A percentile compares a stretch with the other conserved stretches of the same genome.
phyloP scores from a whole-genome alignment of 345 rosid species.

The Xanthoceras sorbifolium region DNA sequence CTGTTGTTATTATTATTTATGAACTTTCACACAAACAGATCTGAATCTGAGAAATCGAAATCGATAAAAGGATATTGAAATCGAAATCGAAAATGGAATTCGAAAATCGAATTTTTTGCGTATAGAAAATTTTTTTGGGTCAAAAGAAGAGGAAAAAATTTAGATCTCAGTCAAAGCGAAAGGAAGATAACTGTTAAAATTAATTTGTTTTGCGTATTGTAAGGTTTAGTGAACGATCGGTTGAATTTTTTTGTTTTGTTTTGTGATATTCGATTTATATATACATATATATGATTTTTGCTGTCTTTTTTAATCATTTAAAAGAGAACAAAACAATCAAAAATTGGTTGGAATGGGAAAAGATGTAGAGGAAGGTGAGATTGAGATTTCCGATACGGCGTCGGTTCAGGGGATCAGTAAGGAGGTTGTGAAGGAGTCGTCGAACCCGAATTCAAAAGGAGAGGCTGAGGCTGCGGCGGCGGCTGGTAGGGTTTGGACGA shows the following conservation, averaged over 20 bases:
- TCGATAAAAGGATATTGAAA: background rate
- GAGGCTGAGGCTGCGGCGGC: slow-evolving; percentile 3
- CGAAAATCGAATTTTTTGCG: background rate
- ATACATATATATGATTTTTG: slow-evolving; percentile 29
- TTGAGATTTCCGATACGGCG: slow-evolving; percentile 74
- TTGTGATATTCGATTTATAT: background rate
- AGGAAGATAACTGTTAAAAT: background rate
- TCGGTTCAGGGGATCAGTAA: slow-evolving; percentile 73
- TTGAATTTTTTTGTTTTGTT: background rate
- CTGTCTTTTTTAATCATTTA: slow-evolving; percentile 17
- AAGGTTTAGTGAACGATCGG: slow-evolving; percentile 1
- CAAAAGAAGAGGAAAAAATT: background rate
- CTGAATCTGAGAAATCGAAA: slow-evolving; percentile 13
- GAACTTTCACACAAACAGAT: background rate
- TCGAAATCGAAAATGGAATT: background rate
- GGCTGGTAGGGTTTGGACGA: slow-evolving; percentile 77
- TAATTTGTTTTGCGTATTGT: background rate
- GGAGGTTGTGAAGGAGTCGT: slow-evolving; percentile 28
- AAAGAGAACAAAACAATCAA: slow-evolving; percentile 30
- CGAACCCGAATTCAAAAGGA: slow-evolving; percentile 32
- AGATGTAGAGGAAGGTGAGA: slow-evolving; percentile 91
- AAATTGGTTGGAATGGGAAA: slow-evolving; percentile 47
- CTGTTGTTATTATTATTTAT: background rate
- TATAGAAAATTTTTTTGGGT: background rate
- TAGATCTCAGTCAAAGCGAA: slow-evolving; percentile 1